Base-by-base conservation (phyloP, 805 yeast species). In the Hemisphaericaspora nanyangensis region DNA sequence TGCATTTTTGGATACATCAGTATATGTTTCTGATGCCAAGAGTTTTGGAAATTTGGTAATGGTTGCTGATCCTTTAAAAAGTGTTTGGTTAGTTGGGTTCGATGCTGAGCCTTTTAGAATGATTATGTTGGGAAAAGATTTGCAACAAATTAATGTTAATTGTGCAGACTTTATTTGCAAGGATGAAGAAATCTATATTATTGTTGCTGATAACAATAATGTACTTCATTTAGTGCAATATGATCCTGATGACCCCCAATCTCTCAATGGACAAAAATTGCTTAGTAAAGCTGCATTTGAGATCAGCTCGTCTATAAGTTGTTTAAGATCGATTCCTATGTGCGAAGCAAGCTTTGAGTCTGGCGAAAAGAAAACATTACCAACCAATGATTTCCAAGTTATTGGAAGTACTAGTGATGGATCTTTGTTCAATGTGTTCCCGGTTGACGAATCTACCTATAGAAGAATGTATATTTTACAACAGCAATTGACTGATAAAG, bases 71-170 rank as follows among this genome's bases (percentile, higher is more conserved):
- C 68, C 86, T 0, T 70, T 80, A 60, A 83, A 85, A 49, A 78
- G 89, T 48, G 70, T 87, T 4, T 80, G 89, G 68, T 69, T 93
- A 40, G 80, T 82, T 20, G 97, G 97, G 1, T 90, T 89, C 62
- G 95, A 89, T 58, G 91, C 95, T 2, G 96, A 91, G 52, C 99
- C 99, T 1, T 90, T 86, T 57, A 68, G 96, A 47, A 80, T 91
- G 81, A 69, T 88, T 13, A 60, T 75, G 41, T 59, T 93, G 37
- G 90, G 95, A 7, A 85, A 83, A 54, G 95, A 90, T 56, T 69
- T 76, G 16, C 71, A 76, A 18, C 60, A 72, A 15, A 65, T 84
- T 31, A 84, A 80, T 51, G 82, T 85, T 0, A 69, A 74, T 31
- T 72, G 82, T 43, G 78, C 85, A n/a, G 96, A 90, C 44, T 88